Percentiles rank a stretch among this genome's conserved stretches.
These are phyloP conservation scores for Ogataea paradorogensis DNA, from an alignment of 805 yeast genomes.

Conservation along the genomic window DNA sequence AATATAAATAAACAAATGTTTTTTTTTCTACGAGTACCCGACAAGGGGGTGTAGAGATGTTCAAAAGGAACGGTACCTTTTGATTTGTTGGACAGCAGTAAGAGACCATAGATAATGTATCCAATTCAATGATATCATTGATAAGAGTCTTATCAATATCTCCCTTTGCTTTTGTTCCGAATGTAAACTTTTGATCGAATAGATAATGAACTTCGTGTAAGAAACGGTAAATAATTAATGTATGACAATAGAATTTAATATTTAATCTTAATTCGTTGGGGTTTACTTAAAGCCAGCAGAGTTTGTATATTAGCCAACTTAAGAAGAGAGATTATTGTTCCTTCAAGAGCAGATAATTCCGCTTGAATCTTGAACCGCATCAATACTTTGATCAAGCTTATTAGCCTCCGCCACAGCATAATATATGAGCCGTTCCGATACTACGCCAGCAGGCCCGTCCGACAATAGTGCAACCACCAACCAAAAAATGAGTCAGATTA, in stretches of 20 bases:
- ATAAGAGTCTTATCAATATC: too few species aligned
- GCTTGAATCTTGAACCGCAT: background rate
- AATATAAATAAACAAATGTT: slow-evolving; percentile 7
- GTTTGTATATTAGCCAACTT: slow-evolving; percentile 3
- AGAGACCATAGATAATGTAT: background rate
- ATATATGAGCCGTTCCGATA: slow-evolving; percentile 6
- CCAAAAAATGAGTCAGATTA: slow-evolving; percentile 6
- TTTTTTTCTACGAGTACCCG: background rate
- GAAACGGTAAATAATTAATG: background rate
- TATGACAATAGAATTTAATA: slow-evolving; percentile 6
- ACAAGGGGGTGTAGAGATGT: background rate
- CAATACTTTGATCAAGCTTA: too few species aligned
- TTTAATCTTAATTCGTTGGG: slow-evolving; percentile 5
- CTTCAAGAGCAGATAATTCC: background rate
- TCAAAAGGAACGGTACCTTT: background rate
- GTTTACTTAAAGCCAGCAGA: background rate
- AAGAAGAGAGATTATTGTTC: background rate
- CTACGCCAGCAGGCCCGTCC: slow-evolving; percentile 4
- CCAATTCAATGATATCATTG: background rate
- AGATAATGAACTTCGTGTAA: background rate
- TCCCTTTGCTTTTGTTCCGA: too few species aligned
- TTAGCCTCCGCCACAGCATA: background rate
- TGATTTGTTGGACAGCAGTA: too few species aligned
- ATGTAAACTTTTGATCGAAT: too few species aligned
- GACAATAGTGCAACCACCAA: background rate